Evolutionary conservation across 2,329 filamentous ascomycete genomes (phyloP).

Genomic region (Stachybotrys chlorohalonatus): DNA sequence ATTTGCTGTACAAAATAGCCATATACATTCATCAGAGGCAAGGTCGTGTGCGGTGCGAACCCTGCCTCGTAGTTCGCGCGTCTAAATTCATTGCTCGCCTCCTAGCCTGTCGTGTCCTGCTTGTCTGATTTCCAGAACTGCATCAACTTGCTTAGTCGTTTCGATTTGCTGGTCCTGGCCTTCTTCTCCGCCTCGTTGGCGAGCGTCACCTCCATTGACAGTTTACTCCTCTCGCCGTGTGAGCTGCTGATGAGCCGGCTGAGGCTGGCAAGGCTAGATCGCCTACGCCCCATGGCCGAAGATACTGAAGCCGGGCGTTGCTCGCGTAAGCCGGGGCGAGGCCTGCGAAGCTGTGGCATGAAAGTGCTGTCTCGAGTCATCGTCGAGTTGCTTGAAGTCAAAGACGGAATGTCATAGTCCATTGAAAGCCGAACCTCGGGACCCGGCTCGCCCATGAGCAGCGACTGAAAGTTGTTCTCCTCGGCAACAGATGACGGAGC

Average conservation of each 20-base stretch:
- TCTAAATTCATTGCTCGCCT: background rate
- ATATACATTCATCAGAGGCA: conserved; percentile 22
- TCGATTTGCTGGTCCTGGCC: conserved; percentile 53
- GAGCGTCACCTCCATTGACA: conserved; percentile 57
- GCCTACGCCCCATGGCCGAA: conserved; percentile 56
- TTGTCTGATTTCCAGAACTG: conserved; percentile 67
- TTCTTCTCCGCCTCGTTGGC: conserved; percentile 47
- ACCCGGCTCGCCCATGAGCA: conserved; percentile 64
- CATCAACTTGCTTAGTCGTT: conserved; percentile 65
- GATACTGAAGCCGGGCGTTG: conserved; percentile 56
- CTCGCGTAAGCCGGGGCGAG: conserved; percentile 38
- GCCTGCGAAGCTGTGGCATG: conserved; percentile 33
- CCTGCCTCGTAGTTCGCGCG: background rate
- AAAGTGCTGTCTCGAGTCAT: conserved; percentile 61
- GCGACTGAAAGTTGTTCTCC: conserved; percentile 60
- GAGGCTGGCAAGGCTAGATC: conserved; percentile 68
- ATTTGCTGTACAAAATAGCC: conserved; percentile 26
- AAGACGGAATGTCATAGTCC: conserved; percentile 61
- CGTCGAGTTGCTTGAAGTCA: conserved; percentile 68
- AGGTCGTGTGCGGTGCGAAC: background rate
- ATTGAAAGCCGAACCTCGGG: conserved; percentile 64
- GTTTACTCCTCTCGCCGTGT: conserved; percentile 66
- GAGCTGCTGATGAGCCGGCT: conserved; percentile 68
- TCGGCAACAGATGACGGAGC: conserved; percentile 67
- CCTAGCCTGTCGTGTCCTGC: conserved; percentile 18